These are phyloP conservation scores for Lotus japonicus DNA, from an alignment of 306 rosid genomes.

Conservation along the genomic window DNA sequence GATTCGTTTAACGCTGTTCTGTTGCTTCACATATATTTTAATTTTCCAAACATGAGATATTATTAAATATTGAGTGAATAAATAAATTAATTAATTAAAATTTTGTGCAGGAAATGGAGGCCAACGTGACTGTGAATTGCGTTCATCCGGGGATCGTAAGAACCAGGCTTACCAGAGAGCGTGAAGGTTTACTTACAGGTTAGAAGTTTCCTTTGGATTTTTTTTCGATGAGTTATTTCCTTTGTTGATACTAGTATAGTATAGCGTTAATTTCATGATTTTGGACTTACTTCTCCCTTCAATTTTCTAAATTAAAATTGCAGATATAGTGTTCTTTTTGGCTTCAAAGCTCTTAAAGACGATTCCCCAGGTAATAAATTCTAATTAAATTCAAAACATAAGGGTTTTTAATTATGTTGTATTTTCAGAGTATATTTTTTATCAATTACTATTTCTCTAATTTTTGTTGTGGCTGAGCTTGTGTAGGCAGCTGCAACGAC, in stretches of 20 bases:
- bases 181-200: conserved; percentile 86
- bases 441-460: too few species aligned
- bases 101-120: conserved; percentile 56
- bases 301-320: conserved; percentile 9
- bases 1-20: conserved; percentile 12
- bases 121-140: conserved; percentile 77
- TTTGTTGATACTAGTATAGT: not conserved
- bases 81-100: not conserved
- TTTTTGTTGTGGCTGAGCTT: too few species aligned
- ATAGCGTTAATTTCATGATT: not conserved
- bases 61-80: not conserved
- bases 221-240: not conserved
- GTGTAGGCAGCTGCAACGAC: conserved; percentile 88
- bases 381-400: not conserved
- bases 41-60: not conserved
- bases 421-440: too few species aligned
- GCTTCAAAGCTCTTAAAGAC: conserved; percentile 84
- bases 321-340: conserved; percentile 81
- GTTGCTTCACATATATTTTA: not conserved
- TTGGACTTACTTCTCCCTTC: not conserved
- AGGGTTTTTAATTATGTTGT: too few species aligned
- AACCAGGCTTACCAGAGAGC: conserved; percentile 91
- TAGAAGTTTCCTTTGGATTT: not conserved
- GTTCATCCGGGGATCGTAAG: conserved; percentile 91
- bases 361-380: conserved; percentile 64